Evolutionary conservation across 2,329 filamentous ascomycete species (phyloP), one percentile per base, ranked within the genome.

Genomic region (Ilyonectria mors-panacis): DNA sequence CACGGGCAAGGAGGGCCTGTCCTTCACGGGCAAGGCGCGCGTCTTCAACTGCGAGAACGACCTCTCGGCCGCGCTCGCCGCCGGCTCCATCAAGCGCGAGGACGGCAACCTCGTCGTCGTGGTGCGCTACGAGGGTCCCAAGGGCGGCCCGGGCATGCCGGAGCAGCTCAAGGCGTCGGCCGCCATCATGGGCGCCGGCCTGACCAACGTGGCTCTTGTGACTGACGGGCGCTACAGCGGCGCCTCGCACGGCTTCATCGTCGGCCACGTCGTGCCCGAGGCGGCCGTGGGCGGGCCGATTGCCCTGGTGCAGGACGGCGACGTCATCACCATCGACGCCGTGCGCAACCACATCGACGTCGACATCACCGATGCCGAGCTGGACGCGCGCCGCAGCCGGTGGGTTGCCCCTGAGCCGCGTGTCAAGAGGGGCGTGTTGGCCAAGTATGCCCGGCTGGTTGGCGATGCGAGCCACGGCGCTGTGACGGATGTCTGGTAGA

Each of bases 61-160:
- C 73, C 89, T 98, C 50, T 91, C 97, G 78, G 82, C 86, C 0
- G 94, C 95, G 0, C 86, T 98, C 56, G 92, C 94, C 53, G 88
- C 89, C 1, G 89, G 89, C 39, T 89, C 89, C 7, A 86, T 87
- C 78, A 78, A 73, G 39, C 74, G 77, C 21, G 79, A 82, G 19
- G 83, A 83, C 67, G 94, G 96, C 77, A 96, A 97, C 77, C 87
- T 97, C 15, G 95, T 98, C 21, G 85, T 98, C 30, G 90, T 98
- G 35, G 94, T 98, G 60, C 91, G 95, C 23, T 98, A 98, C 79
- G 95, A 98, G 79, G 95, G 95, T 0, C 95, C 95, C 13, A 95
- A 94, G 78, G 95, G 95, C 69, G 95, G 95, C 0, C 95, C 95
- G 0, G 95, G 95, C 48, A 98, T 98, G 95, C 95, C 95, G 2